Conservation (phyloP, 768 basidiomycete genomes). For the Tylopilus plumbeoviolaceoides region DNA sequence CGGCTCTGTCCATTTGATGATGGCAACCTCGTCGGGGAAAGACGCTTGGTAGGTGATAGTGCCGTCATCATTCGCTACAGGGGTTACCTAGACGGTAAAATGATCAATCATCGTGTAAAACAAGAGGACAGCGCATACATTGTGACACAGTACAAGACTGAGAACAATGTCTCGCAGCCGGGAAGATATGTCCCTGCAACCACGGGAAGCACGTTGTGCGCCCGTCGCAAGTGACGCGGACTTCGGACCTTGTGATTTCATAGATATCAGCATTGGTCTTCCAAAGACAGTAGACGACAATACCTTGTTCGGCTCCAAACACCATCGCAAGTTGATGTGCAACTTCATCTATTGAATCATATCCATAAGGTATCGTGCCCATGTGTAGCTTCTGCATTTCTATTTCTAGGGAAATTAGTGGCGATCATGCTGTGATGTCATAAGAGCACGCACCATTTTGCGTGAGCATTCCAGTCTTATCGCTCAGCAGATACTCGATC, state of each 20-base stretch:
- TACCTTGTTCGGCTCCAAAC: slow-evolving; percentile 68
- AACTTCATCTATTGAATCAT: slow-evolving; percentile 99
- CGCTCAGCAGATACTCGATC: slow-evolving; percentile 92
- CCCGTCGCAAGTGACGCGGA: slow-evolving; percentile 68
- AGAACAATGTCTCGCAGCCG: slow-evolving; percentile 89
- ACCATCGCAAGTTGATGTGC: slow-evolving; percentile 85
- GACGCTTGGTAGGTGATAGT: slow-evolving; percentile 96
- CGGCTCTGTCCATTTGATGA: slow-evolving; percentile 95
- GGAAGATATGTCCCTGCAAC: slow-evolving; percentile 91
- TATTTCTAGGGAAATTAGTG: slow-evolving; percentile 65
- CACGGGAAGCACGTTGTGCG: slow-evolving; percentile 77
- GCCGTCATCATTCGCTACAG: slow-evolving; percentile 91
- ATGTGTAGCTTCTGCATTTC: slow-evolving; percentile 99
- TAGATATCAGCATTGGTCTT: background rate
- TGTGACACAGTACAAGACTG: slow-evolving; percentile 93
- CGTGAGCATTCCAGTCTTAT: slow-evolving; percentile 97
- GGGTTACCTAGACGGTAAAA: slow-evolving; percentile 75
- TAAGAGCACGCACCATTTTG: slow-evolving; percentile 72
- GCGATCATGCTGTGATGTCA: background rate
- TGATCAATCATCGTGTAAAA: background rate
- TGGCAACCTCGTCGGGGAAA: slow-evolving; percentile 98
- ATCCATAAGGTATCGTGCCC: slow-evolving; percentile 97
- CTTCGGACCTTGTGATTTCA: slow-evolving; percentile 36
- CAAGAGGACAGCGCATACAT: slow-evolving; percentile 47
- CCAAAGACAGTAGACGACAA: background rate